Conservation (phyloP, 768 basidiomycete species). For the Pleurotus eryngii region DNA sequence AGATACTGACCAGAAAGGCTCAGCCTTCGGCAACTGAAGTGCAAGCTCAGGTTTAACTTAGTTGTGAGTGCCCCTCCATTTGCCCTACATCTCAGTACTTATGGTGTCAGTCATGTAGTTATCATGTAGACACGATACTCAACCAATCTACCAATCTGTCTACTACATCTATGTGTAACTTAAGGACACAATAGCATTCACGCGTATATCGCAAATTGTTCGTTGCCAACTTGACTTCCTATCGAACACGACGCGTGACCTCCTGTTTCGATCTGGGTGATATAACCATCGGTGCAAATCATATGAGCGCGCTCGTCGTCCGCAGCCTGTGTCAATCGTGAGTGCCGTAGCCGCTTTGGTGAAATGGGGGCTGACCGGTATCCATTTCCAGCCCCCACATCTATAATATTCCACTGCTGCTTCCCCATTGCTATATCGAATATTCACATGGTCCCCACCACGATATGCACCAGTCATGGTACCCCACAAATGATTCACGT, state of each 20-base stretch:
- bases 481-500: slow-evolving; percentile 49
- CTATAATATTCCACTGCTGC: slow-evolving; percentile 75
- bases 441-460: slow-evolving; percentile 65
- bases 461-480: slow-evolving; percentile 72
- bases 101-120: neutral
- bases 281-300: slow-evolving; percentile 77
- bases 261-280: slow-evolving; percentile 56
- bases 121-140: slow-evolving; percentile 4
- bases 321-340: slow-evolving; percentile 41
- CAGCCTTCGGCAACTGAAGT: neutral
- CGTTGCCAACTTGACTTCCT: slow-evolving; percentile 28
- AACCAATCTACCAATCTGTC: slow-evolving; percentile 4
- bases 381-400: slow-evolving; percentile 84
- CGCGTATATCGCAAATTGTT: slow-evolving; percentile 46
- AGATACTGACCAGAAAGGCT: neutral
- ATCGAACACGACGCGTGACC: slow-evolving; percentile 55
- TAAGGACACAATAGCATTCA: slow-evolving; percentile 19
- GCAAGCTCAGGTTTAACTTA: slow-evolving; percentile 1
- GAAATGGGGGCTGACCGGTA: slow-evolving; percentile 52
- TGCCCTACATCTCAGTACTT: neutral
- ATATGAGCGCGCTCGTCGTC: slow-evolving; percentile 62
- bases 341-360: neutral
- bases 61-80: neutral
- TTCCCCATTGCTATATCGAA: slow-evolving; percentile 54
- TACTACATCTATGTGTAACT: no score